These are phyloP conservation scores for Perkinsus olseni DNA, from an alignment of 169 alveolate species.

Conservation along the genomic window DNA sequence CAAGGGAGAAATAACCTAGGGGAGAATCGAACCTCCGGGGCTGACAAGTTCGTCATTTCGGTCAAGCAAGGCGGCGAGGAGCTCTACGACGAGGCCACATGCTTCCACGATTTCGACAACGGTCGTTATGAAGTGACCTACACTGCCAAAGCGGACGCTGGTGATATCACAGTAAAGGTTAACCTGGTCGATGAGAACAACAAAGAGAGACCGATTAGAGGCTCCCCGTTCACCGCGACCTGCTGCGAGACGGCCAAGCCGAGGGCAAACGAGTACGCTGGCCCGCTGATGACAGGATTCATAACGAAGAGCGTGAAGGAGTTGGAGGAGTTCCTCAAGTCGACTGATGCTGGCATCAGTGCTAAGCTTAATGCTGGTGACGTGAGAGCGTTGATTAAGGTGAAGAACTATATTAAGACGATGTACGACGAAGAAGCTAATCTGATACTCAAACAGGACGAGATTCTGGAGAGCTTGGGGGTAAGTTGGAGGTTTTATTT, in stretches of 20 bases:
- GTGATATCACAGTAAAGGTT: constrained; percentile 58
- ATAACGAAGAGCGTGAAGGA: constrained; percentile 47
- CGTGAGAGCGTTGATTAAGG: constrained; percentile 58
- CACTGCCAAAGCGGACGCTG: constrained; percentile 38
- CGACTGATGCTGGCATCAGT: constrained; percentile 57
- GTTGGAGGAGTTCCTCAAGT: constrained; percentile 51
- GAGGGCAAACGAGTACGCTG: constrained; percentile 72
- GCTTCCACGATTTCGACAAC: constrained; percentile 33
- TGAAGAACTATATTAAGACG: constrained; percentile 66
- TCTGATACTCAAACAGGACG: constrained; percentile 50
- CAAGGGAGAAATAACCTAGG: constrained; percentile 78
- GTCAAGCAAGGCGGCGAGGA: constrained; percentile 28
- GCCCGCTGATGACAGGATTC: constrained; percentile 70
- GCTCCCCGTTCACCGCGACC: constrained; percentile 69
- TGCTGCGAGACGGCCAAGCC: constrained; percentile 55
- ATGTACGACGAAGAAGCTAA: constrained; percentile 58
- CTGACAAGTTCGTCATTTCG: constrained; percentile 68
- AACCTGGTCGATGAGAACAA: constrained; percentile 73
- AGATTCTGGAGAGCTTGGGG: neutral
- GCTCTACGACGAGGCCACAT: constrained; percentile 12
- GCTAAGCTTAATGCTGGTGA: constrained; percentile 65
- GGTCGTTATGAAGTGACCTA: constrained; percentile 50
- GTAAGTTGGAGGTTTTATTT: neutral
- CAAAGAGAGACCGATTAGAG: constrained; percentile 72
- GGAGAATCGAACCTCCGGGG: constrained; percentile 81